Conservation (phyloP, 2,329 filamentous ascomycete genomes). For the Aspergillus quadricinctus region DNA sequence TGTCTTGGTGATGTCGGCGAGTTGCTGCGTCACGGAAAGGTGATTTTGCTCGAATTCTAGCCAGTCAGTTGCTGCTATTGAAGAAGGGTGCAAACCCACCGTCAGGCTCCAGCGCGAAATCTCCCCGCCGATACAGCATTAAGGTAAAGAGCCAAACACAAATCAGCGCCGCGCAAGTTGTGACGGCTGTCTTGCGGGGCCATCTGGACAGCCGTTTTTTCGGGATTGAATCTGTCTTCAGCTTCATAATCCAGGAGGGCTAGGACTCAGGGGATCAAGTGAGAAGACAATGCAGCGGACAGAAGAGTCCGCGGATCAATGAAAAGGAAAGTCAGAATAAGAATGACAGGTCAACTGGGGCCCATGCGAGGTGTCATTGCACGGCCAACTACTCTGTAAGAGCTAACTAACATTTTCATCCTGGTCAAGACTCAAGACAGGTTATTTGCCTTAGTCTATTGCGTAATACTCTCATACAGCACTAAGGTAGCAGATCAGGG, state of each 20-base stretch:
- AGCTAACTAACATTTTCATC: not conserved
- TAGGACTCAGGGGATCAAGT: not conserved
- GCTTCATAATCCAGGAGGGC: not conserved
- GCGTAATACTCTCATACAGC: not conserved
- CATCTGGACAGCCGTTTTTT: slow-evolving; percentile 16
- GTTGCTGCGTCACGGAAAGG: slow-evolving; percentile 11
- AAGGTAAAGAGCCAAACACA: slow-evolving; percentile 9
- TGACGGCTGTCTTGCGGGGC: slow-evolving; percentile 13
- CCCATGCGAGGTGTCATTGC: not conserved
- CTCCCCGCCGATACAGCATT: slow-evolving; percentile 7
- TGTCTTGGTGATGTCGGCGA: slow-evolving; percentile 13
- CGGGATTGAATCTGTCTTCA: slow-evolving; percentile 5
- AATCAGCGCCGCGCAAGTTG: slow-evolving; percentile 14
- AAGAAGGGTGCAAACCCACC: not conserved
- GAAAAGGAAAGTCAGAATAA: not conserved
- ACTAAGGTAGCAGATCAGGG: no score
- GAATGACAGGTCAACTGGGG: not conserved
- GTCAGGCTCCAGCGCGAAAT: slow-evolving; percentile 4
- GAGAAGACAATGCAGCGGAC: not conserved
- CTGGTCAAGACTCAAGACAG: not conserved
- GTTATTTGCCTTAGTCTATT: not conserved
- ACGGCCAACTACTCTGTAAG: not conserved
- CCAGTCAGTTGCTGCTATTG: not conserved
- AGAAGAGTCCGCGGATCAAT: no score
- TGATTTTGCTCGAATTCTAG: slow-evolving; percentile 3